Conservation (phyloP, 148 eudicot genomes). For the Chenopodium berlandieri region DNA sequence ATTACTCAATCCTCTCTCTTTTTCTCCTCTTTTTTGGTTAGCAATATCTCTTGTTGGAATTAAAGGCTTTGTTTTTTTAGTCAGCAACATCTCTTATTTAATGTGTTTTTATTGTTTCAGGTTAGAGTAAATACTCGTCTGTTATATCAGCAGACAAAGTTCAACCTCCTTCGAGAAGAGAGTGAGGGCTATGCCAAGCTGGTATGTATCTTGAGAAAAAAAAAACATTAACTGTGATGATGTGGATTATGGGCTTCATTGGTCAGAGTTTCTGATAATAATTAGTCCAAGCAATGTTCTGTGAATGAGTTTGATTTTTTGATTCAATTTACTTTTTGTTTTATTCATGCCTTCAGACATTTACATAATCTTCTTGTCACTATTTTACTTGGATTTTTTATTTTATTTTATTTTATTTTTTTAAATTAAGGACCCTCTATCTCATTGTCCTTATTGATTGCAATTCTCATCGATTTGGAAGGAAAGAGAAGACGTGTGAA, state of each 20-base stretch:
- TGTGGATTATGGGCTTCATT: not conserved
- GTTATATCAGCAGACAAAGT: slow-evolving; percentile 96
- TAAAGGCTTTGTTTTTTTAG: not conserved
- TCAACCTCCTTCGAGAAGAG: slow-evolving; percentile 96
- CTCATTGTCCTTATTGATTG: too few species aligned
- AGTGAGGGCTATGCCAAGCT: slow-evolving; percentile 99
- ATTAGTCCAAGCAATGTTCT: not conserved
- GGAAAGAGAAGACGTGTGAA: not conserved
- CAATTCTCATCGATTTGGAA: too few species aligned
- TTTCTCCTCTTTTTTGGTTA: not conserved
- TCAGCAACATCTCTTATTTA: slow-evolving; percentile 9
- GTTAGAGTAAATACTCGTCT: slow-evolving; percentile 98
- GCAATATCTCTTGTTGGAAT: slow-evolving; percentile 7
- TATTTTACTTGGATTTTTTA: too few species aligned
- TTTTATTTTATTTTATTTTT: too few species aligned
- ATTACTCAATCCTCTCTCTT: too few species aligned
- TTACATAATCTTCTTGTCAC: too few species aligned
- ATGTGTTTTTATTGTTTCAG: slow-evolving; percentile 42
- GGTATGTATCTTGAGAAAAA: slow-evolving; percentile 45
- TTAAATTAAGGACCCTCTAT: too few species aligned
- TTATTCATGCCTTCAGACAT: too few species aligned
- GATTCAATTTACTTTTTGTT: not conserved
- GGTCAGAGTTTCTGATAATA: not conserved
- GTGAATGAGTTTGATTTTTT: not conserved
- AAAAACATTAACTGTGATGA: not conserved